These are phyloP conservation scores for Aspergillus sp. DNA, from an alignment of 2,329 filamentous ascomycete species.

Conservation along the genomic window DNA sequence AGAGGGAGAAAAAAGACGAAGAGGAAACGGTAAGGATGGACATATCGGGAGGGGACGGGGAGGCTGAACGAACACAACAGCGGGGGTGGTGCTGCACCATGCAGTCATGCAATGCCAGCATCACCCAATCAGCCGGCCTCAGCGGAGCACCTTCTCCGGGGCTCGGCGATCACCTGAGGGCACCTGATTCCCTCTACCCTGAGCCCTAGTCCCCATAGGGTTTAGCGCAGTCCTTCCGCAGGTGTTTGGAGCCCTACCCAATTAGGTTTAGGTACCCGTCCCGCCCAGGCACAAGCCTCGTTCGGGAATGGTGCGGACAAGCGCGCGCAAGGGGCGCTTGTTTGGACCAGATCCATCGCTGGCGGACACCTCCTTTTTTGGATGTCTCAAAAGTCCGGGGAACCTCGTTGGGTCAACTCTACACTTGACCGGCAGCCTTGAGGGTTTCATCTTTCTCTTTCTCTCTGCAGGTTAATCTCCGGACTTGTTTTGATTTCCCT, in stretches of 20 bases:
- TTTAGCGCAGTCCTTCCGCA: too few species aligned
- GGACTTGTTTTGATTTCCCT: conserved; percentile 12
- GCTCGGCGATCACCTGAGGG: not conserved
- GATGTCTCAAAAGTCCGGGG: conserved; percentile 26
- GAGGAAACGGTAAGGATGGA: conserved; percentile 9
- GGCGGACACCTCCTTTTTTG: conserved; percentile 32
- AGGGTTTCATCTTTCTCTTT: conserved; percentile 11
- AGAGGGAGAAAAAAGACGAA: not conserved
- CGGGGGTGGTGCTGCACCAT: conserved; percentile 8
- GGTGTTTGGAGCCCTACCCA: too few species aligned
- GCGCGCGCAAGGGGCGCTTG: conserved; percentile 42
- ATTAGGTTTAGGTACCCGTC: not conserved
- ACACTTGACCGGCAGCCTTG: conserved; percentile 4
- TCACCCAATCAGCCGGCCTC: not conserved
- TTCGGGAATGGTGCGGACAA: conserved; percentile 20
- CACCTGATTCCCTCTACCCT: conserved; percentile 13
- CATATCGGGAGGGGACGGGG: conserved; percentile 13
- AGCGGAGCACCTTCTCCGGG: not conserved
- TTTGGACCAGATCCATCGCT: conserved; percentile 16
- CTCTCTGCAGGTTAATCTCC: conserved; percentile 13
- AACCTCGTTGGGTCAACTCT: conserved; percentile 16
- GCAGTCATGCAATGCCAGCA: not conserved
- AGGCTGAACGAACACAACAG: conserved; percentile 7
- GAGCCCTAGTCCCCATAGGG: conserved; percentile 1
- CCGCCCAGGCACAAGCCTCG: conserved; percentile 18